Conservation (phyloP, 169 alveolate genomes). For the Eimeria sp. region DNA sequence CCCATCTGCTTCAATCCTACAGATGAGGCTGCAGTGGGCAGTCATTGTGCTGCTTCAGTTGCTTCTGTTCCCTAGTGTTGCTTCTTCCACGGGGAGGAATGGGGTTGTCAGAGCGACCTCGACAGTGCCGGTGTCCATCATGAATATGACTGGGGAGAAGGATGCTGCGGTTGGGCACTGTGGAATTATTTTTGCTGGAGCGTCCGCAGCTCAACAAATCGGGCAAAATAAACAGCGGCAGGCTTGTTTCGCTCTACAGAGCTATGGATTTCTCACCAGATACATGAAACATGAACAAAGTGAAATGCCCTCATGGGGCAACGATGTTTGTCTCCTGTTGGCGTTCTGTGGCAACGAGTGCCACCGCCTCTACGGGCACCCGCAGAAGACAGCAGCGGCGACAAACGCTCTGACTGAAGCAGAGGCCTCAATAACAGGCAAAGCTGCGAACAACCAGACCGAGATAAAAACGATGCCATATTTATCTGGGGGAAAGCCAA, state of each 20-base stretch:
- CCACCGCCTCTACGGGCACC: conserved; percentile 75
- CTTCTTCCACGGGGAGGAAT: background rate
- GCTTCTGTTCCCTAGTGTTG: background rate
- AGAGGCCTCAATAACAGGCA: conserved; percentile 20
- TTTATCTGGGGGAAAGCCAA: background rate
- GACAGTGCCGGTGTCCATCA: background rate
- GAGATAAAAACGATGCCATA: background rate
- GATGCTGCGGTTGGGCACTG: conserved; percentile 30
- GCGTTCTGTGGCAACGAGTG: conserved; percentile 60
- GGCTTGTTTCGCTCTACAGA: conserved; percentile 62
- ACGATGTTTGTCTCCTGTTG: conserved; percentile 33
- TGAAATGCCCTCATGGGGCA: conserved; percentile 10
- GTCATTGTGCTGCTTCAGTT: conserved; percentile 18
- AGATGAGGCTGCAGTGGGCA: conserved; percentile 41
- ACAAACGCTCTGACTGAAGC: conserved; percentile 53
- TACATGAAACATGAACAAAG: conserved; percentile 33
- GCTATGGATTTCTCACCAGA: conserved; percentile 63
- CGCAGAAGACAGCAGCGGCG: conserved; percentile 68
- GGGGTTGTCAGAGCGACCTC: background rate
- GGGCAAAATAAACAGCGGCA: conserved; percentile 50
- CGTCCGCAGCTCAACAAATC: background rate
- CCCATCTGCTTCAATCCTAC: background rate
- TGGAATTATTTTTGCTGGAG: conserved; percentile 14
- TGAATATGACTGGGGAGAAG: conserved; percentile 1
- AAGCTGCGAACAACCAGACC: background rate